phyloP scores from a whole-genome alignment of 768 basidiomycete species.

The Russula olivacea region DNA sequence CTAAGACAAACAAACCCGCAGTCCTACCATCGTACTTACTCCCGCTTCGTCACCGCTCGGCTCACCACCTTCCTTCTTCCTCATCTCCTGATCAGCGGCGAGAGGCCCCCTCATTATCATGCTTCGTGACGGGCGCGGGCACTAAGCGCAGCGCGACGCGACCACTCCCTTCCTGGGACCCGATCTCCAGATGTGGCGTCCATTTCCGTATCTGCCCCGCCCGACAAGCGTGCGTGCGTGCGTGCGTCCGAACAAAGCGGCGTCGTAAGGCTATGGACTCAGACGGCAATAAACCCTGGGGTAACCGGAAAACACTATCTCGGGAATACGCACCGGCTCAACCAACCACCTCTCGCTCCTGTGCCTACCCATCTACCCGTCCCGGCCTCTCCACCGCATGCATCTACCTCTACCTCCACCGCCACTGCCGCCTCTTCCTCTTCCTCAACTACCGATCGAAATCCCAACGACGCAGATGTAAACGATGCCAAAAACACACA shows the following conservation, averaged over 20 bases:
- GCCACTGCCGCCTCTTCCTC: not conserved
- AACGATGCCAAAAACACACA: not conserved
- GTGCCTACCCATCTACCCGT: not conserved
- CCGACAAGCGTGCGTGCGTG: not conserved
- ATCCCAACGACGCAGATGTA: not conserved
- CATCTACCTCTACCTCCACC: not conserved
- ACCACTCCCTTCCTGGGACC: not conserved
- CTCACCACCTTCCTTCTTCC: conserved; percentile 17
- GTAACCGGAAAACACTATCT: conserved; percentile 4
- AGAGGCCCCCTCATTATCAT: not conserved
- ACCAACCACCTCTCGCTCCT: too few relatives aligned
- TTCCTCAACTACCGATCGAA: not conserved
- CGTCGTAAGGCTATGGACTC: conserved; percentile 9
- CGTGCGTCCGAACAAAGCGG: not conserved
- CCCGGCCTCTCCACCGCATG: not conserved
- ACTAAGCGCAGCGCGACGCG: not conserved
- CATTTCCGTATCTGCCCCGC: not conserved
- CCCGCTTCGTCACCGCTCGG: conserved; percentile 18
- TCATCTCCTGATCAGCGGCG: conserved; percentile 9
- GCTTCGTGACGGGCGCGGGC: not conserved
- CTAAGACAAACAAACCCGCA: too few relatives aligned
- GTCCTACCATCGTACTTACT: not conserved
- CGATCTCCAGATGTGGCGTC: not conserved
- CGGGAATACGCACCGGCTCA: not conserved
- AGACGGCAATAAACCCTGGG: conserved; percentile 11